Percentiles rank a stretch among this genome's conserved stretches.
Conservation (phyloP, 495 filamentous ascomycete species). For the Trichoderma erinaceum region DNA sequence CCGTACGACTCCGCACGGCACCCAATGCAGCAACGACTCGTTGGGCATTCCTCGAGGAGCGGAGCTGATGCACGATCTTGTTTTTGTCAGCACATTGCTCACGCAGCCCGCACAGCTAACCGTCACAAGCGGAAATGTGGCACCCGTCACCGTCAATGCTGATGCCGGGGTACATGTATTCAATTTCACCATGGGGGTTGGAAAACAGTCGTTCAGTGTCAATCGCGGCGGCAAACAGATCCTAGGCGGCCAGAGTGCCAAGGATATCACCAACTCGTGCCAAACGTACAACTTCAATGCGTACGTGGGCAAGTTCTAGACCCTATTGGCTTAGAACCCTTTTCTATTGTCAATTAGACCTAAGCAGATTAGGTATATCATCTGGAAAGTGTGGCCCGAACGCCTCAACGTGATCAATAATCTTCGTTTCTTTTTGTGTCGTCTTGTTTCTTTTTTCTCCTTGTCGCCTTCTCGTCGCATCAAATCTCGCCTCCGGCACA, state of each 20-base stretch:
- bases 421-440: too few relatives aligned
- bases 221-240: constrained; percentile 36
- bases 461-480: too few relatives aligned
- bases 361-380: not conserved
- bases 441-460: too few relatives aligned
- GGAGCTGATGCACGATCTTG: constrained; percentile 43
- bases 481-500: too few relatives aligned
- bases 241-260: constrained; percentile 42
- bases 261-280: constrained; percentile 44
- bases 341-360: too few relatives aligned
- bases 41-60: constrained; percentile 45
- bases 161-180: constrained; percentile 40
- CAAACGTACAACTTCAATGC: constrained; percentile 57
- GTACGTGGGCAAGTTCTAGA: constrained; percentile 34
- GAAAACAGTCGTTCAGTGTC: constrained; percentile 46
- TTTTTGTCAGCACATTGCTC: constrained; percentile 50
- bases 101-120: constrained; percentile 37
- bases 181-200: constrained; percentile 45
- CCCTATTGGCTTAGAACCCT: not conserved
- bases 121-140: constrained; percentile 43
- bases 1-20: constrained; percentile 37
- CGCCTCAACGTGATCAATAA: not conserved
- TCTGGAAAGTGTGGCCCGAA: not conserved
- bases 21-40: constrained; percentile 49
- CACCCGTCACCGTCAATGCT: constrained; percentile 41